Base-by-base conservation (phyloP, 257 asterid genomes). In the Plantago ovata region DNA sequence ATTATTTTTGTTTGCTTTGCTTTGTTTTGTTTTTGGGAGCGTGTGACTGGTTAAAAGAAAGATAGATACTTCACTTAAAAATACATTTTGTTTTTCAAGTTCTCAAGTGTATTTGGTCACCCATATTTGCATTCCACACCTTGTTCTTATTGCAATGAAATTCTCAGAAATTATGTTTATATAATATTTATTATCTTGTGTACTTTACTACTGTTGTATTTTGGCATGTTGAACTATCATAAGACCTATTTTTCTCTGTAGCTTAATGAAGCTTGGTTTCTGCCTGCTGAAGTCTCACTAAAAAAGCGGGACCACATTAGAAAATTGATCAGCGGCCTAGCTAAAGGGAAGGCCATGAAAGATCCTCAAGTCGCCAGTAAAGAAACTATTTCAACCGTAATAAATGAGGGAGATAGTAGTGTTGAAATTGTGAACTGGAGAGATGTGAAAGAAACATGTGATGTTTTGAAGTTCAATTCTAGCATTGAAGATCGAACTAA, bases 251-350 rank as follows among this genome's bases (percentile, higher is more conserved):
- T 41, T 23, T 64, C 16, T 61, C 72, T 82, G 77, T 92, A 90
- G 98, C 85, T 83, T 65, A 75, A 74, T 38, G 32, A 74, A 74
- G 72, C 77, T 47, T 90, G 96, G 96, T 90, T 90, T 68, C 72
- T 69, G 62, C 86, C 96, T 40, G 87, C 79, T 46, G 96, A 87
- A 75, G 98, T 87, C 61, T 81, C 93, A 13, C 77, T 74, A 49
- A 82, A 68, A 43, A 80, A 86, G 69, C 96, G 98, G 36, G 72
- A 68, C 53, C 75, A 72, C 38, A 77, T 90, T 67, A 76, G 70
- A 64, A 79, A 81, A 53, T 36, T 90, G 72, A 81, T 90, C 32
- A 59, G 66, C 58, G 76, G 61, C 58, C 67, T 87, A 63, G 68
- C 44, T 40, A 60, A 65, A 58, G 78, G 73, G n/a, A 73, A 69